Percentiles rank a stretch among this genome's conserved stretches.
phyloP scores from a whole-genome alignment of 352 stramenopile genomes.

The Globisporangium cystogenes region DNA sequence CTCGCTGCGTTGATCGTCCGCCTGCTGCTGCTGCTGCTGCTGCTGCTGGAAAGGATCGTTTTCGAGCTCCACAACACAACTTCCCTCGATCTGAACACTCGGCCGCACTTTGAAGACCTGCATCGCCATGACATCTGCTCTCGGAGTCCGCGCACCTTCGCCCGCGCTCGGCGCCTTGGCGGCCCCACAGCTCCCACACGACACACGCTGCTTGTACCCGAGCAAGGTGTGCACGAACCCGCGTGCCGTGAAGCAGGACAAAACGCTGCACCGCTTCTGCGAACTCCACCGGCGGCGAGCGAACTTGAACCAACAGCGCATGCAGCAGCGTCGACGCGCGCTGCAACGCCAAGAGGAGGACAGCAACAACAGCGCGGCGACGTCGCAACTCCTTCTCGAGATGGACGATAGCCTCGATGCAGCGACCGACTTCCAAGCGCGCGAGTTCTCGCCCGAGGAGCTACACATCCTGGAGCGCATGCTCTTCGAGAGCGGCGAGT shows the following conservation, averaged over 20 bases:
- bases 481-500: conserved; percentile 9
- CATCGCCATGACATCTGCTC: too few relatives aligned
- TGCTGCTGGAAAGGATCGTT: too few relatives aligned
- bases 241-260: conserved; percentile 39
- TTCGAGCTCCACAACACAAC: too few relatives aligned
- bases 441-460: conserved; percentile 10
- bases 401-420: not conserved
- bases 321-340: conserved; percentile 11
- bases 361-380: not conserved
- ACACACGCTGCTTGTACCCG: conserved; percentile 36
- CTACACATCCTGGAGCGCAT: conserved; percentile 9
- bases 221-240: conserved; percentile 40
- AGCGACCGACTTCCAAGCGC: not conserved
- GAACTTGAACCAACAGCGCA: conserved; percentile 44
- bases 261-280: conserved; percentile 42
- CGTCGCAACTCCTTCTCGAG: not conserved
- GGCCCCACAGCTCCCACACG: not conserved
- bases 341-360: not conserved
- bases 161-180: not conserved
- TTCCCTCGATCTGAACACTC: too few relatives aligned
- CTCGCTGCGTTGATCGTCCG: too few relatives aligned
- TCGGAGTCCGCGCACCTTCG: too few relatives aligned
- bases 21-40: too few relatives aligned
- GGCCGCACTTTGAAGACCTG: too few relatives aligned
- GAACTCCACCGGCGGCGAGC: conserved; percentile 46